Conservation (phyloP, 2,329 filamentous ascomycete species). For the Ascomycota sp. region DNA sequence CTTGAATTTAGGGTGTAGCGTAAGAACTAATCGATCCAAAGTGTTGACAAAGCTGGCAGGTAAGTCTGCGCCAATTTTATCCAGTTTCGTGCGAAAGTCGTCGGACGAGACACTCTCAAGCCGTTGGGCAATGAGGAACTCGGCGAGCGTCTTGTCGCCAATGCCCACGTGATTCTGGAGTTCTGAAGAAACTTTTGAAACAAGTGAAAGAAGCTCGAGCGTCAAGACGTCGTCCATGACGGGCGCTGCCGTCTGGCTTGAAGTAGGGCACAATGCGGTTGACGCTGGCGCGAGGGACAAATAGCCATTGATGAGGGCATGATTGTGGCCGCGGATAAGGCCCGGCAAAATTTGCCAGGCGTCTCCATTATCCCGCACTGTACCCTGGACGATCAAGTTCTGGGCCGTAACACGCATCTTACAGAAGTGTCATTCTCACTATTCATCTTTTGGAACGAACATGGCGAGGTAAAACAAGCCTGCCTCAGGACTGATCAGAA, state of each 20-base stretch:
- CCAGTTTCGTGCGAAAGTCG: constrained; percentile 56
- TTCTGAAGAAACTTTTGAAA: constrained; percentile 84
- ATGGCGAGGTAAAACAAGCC: too few relatives aligned
- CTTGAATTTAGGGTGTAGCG: constrained; percentile 82
- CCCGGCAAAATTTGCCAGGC: too few relatives aligned
- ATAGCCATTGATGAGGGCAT: not conserved
- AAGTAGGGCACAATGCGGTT: constrained; percentile 2
- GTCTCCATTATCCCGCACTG: too few relatives aligned
- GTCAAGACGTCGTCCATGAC: constrained; percentile 76
- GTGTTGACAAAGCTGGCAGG: constrained; percentile 73
- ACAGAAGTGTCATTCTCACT: too few relatives aligned
- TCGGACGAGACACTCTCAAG: constrained; percentile 45
- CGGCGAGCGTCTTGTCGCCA: constrained; percentile 81
- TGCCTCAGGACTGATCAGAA: too few relatives aligned
- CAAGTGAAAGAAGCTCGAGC: constrained; percentile 79
- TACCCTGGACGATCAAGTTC: too few relatives aligned
- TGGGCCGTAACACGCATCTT: too few relatives aligned
- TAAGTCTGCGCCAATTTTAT: constrained; percentile 58
- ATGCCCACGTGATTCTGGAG: constrained; percentile 84
- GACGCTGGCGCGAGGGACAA: not conserved
- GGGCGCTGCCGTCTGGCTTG: constrained; percentile 5
- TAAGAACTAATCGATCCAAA: constrained; percentile 67
- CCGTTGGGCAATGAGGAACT: constrained; percentile 87
- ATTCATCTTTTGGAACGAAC: too few relatives aligned
- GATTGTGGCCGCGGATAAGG: too few relatives aligned